Percentiles rank a stretch among this genome's conserved stretches.
Evolutionary conservation across 2,329 filamentous ascomycete genomes (phyloP).

Genomic region (Fusarium coffeatum): DNA sequence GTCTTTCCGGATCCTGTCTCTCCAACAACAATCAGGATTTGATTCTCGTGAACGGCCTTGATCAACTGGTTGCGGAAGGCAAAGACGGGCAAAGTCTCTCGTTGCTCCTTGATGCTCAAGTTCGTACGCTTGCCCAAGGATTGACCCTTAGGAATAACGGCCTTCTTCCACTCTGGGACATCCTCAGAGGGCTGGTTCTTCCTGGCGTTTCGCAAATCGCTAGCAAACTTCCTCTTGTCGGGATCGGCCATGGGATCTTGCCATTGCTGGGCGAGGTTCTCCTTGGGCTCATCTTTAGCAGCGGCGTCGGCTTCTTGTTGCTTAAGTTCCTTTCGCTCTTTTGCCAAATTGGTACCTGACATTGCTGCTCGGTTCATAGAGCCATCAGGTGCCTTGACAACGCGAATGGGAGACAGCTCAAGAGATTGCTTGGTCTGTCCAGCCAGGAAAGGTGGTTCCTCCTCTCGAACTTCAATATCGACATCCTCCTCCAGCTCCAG

Average conservation of each 20-base stretch:
- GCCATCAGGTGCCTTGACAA: constrained; percentile 98
- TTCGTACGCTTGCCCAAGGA: constrained; percentile 87
- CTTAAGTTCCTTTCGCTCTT: constrained; percentile 87
- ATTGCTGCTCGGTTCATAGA: constrained; percentile 97
- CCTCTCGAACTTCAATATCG: constrained; percentile 95
- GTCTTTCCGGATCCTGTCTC: constrained; percentile 98
- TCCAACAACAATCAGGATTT: constrained; percentile 94
- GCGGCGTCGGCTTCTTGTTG: constrained; percentile 87
- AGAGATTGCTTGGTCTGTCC: constrained; percentile 97
- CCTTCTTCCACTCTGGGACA: constrained; percentile 93
- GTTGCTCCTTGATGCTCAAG: constrained; percentile 94
- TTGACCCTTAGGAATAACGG: constrained; percentile 81
- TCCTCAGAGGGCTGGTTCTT: constrained; percentile 71
- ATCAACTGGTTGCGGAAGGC: constrained; percentile 89
- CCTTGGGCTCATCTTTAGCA: constrained; percentile 78
- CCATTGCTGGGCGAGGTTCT: constrained; percentile 92
- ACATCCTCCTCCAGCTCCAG: constrained; percentile 96
- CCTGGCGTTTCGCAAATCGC: constrained; percentile 79
- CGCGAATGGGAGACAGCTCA: constrained; percentile 92
- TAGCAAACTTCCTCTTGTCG: constrained; percentile 88
- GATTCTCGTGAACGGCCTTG: constrained; percentile 86
- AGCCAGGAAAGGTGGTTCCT: constrained; percentile 94
- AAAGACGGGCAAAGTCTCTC: constrained; percentile 89
- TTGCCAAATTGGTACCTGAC: constrained; percentile 87
- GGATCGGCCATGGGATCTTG: constrained; percentile 94